These are phyloP conservation scores for Tuber brumale DNA, from an alignment of 495 filamentous ascomycete species.

Conservation along the genomic window DNA sequence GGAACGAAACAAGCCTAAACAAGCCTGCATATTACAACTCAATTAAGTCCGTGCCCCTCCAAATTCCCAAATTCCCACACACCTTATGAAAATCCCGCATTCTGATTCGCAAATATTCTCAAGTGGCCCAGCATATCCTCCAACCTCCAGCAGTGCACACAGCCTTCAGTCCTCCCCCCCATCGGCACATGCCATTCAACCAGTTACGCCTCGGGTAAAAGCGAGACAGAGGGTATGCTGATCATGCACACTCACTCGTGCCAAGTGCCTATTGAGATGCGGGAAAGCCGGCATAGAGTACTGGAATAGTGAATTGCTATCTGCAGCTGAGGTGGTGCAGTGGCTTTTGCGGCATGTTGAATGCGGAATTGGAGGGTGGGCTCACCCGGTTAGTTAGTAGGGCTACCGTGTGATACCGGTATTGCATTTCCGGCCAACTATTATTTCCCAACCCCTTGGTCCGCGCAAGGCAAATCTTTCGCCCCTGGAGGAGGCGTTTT, in stretches of 20 bases:
- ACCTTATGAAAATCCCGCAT: not conserved
- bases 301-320: not conserved
- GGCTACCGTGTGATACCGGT: not conserved
- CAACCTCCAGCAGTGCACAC: not conserved
- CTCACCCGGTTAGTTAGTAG: not conserved
- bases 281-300: not conserved
- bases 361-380: not conserved
- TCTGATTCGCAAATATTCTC: not conserved
- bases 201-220: not conserved
- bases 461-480: not conserved
- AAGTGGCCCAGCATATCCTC: not conserved
- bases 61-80: not conserved
- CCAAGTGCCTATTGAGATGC: not conserved
- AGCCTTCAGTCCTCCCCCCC: not conserved
- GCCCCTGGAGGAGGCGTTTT: not conserved
- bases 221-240: not conserved
- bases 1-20: not conserved
- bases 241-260: not conserved
- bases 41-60: not conserved
- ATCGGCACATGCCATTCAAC: not conserved
- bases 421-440: not conserved
- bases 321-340: not conserved
- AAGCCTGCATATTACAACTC: not conserved
- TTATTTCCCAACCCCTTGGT: not conserved
- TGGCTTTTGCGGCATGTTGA: not conserved